phyloP scores from a whole-genome alignment of 2,329 filamentous ascomycete genomes.

The Aspergillus fischeri region DNA sequence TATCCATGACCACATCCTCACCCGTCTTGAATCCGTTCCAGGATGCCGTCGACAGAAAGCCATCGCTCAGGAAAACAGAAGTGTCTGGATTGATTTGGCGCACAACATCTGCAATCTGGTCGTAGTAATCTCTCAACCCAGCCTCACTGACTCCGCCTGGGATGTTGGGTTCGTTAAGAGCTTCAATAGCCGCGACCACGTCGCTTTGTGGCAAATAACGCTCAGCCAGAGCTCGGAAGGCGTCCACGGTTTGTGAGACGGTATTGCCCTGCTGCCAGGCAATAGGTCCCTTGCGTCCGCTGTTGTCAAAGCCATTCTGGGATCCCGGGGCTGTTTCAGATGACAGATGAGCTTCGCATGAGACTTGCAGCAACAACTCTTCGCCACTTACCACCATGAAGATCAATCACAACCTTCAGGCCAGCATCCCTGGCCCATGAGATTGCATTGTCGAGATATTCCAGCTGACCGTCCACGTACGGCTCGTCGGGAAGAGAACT shows the following conservation, averaged over 20 bases:
- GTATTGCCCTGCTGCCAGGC: conserved; percentile 37
- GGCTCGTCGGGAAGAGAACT: conserved; percentile 52
- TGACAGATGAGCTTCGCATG: conserved; percentile 1
- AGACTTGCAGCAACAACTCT: neutral
- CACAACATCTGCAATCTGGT: conserved; percentile 48
- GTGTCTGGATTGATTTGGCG: conserved; percentile 44
- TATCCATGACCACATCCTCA: conserved; percentile 57
- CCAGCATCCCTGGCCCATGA: conserved; percentile 55
- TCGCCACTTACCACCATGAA: conserved; percentile 57
- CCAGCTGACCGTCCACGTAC: conserved; percentile 59
- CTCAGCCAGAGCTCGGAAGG: conserved; percentile 54
- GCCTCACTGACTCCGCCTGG: conserved; percentile 40
- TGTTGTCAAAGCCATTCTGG: conserved; percentile 67
- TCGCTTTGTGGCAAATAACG: conserved; percentile 56
- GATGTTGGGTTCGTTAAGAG: conserved; percentile 42
- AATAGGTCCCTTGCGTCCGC: conserved; percentile 45
- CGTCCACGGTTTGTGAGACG: conserved; percentile 42
- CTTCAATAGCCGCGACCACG: conserved; percentile 51
- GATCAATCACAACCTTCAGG: conserved; percentile 63
- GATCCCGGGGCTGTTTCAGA: conserved; percentile 49
- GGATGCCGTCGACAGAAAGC: conserved; percentile 42
- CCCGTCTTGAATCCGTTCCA: conserved; percentile 61
- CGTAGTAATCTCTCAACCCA: conserved; percentile 51
- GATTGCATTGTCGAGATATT: conserved; percentile 55
- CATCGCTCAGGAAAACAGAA: conserved; percentile 54